Evolutionary conservation across 768 basidiomycete genomes (phyloP).

Genomic region (Nidularia pulvinata): DNA sequence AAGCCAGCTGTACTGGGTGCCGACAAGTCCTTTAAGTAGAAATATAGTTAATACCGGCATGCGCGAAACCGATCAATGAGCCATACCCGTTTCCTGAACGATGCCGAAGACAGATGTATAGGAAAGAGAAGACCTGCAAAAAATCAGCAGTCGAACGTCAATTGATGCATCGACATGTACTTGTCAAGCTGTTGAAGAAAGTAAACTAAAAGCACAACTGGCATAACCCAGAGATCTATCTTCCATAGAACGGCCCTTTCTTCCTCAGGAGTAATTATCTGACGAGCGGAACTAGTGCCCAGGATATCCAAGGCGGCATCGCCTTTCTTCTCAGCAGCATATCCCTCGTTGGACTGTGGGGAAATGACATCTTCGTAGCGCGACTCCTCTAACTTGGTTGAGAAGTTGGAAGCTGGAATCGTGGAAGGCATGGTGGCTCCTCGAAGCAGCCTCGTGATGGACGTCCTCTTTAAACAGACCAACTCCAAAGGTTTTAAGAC

Average conservation of each 20-base stretch:
- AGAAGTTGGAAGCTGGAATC: neutral
- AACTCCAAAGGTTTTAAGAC: too few relatives aligned
- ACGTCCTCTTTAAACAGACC: too few relatives aligned
- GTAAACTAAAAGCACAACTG: slow-evolving; percentile 35
- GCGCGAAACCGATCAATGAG: neutral
- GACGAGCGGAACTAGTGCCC: slow-evolving; percentile 15
- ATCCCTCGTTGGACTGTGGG: neutral
- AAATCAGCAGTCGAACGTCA: neutral
- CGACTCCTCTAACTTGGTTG: neutral
- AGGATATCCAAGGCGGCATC: slow-evolving; percentile 29
- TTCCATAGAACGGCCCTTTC: slow-evolving; percentile 29
- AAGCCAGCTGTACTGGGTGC: slow-evolving; percentile 43
- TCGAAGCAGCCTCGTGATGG: too few relatives aligned
- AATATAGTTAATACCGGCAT: neutral
- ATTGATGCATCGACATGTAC: slow-evolving; percentile 14
- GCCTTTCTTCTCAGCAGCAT: slow-evolving; percentile 1
- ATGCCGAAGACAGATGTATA: slow-evolving; percentile 47
- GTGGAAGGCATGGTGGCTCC: too few relatives aligned
- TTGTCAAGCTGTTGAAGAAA: slow-evolving; percentile 45
- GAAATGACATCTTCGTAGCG: neutral
- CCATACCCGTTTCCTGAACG: slow-evolving; percentile 27
- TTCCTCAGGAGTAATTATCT: slow-evolving; percentile 25
- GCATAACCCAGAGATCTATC: slow-evolving; percentile 36
- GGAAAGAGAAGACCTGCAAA: slow-evolving; percentile 36
- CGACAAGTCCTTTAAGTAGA: slow-evolving; percentile 26